A percentile compares a stretch with the other conserved stretches of the same genome.
Evolutionary conservation across 208 protist genomes (phyloP).

Genomic region (Leptomonas pyrrhocoris): DNA sequence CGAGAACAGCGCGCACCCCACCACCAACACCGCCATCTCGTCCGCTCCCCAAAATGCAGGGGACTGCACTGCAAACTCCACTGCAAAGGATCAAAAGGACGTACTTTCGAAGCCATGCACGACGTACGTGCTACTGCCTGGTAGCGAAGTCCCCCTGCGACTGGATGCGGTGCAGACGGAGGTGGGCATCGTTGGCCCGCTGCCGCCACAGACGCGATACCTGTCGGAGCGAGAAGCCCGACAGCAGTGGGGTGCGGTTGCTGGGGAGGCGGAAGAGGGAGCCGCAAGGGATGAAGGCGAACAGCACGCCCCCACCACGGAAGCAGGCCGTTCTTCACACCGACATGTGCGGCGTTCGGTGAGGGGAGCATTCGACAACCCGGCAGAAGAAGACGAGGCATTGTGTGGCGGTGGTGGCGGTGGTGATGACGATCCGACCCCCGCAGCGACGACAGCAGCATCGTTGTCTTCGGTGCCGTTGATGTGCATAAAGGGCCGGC

Average conservation of each 20-base stretch:
- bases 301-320: background rate
- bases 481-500: constrained; percentile 44
- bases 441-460: too few relatives aligned
- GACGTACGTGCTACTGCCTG: constrained; percentile 25
- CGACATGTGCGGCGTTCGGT: too few relatives aligned
- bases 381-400: background rate
- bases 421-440: too few relatives aligned
- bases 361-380: too few relatives aligned
- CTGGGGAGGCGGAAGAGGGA: background rate
- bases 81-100: background rate
- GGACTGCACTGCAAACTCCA: too few relatives aligned
- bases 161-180: constrained; percentile 15
- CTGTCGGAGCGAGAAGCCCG: constrained; percentile 18
- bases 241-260: constrained; percentile 3
- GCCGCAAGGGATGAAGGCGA: background rate
- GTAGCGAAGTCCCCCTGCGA: constrained; percentile 21
- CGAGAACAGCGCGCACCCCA: too few relatives aligned
- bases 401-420: background rate
- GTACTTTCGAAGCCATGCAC: background rate
- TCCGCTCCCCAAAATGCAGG: too few relatives aligned
- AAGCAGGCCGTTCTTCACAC: too few relatives aligned
- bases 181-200: constrained; percentile 23
- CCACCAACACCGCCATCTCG: too few relatives aligned
- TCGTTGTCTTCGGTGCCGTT: background rate
- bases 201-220: constrained; percentile 26